Base-by-base conservation (phyloP, 257 asterid species). In the Echites panduratus region DNA sequence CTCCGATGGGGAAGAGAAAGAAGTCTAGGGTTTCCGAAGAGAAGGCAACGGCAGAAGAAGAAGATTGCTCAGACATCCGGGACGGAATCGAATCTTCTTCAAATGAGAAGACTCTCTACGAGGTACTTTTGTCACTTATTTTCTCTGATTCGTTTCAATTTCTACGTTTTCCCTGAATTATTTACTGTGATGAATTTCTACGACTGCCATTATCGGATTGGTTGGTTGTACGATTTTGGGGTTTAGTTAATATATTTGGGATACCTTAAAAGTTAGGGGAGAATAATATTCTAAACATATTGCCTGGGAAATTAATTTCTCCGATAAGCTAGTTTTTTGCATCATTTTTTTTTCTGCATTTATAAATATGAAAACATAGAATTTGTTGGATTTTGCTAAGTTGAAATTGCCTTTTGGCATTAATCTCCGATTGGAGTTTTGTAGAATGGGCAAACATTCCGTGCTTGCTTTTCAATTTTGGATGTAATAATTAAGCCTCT, bases 11-110 rank as follows among this genome's bases (percentile, higher is more conserved):
- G 26, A 88, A 79, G 85, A 78, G 75, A 41, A 84, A 84, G 62
- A 88, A 82, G 72, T 56, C 86, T 86, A 85, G 91, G 96, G 88
- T 81, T 88, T 70, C 87, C 0, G 87, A 83, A 79, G 89, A 86
- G 63, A 64, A 76, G 29, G 10, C 73, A 3, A 85, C 82, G 68
- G 87, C 79, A 7, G 87, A 88, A 70, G 82, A 82, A 43, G 89
- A 82, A 70, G 84, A 79, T 73, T 35, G 27, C 20, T 41, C 69
- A 49, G 89, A 82, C 32, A 82, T 73, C 73, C 79, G 73, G 57
- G 83, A 73, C 45, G 38, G 66, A 32, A 13, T 58, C 9, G 87
- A 86, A 29, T 79, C 94, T 68, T 85, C 96, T 50, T 82, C 93
- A 32, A 69, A 61, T 43, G 81, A 74, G 6, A 85, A 87, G 78